Evolutionary conservation across 192 early-diverging fungal species (phyloP).

Genomic region (Diversispora epigaea): DNA sequence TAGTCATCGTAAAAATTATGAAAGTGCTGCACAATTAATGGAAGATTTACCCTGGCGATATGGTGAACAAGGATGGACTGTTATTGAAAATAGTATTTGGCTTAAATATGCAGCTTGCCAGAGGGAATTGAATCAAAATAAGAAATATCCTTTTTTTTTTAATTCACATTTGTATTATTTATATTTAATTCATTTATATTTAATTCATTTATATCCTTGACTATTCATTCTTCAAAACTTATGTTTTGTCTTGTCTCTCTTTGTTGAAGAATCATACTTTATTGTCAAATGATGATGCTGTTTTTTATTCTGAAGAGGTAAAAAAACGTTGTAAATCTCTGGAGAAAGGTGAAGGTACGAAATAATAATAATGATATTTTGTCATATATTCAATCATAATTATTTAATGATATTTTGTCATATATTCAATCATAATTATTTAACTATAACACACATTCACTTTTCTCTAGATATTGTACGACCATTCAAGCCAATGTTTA

Average conservation of each 20-base stretch:
- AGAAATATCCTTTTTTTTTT: conserved; percentile 44
- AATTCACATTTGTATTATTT: neutral
- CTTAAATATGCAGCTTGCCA: conserved; percentile 67
- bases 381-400: neutral
- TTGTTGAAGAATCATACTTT: conserved; percentile 51
- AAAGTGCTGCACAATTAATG: conserved; percentile 63
- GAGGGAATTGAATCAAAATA: conserved; percentile 50
- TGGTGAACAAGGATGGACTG: conserved; percentile 60
- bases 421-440: conserved; percentile 1
- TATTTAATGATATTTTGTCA: neutral
- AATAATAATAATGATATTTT: neutral
- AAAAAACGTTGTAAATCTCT: conserved; percentile 25
- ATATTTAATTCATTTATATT: neutral
- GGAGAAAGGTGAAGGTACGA: conserved; percentile 33
- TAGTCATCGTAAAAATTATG: conserved; percentile 57
- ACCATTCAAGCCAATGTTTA: conserved; percentile 56
- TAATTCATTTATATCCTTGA: neutral
- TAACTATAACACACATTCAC: conserved; percentile 30
- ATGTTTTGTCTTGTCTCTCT: conserved; percentile 48
- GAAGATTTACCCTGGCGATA: conserved; percentile 59
- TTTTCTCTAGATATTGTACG: conserved; percentile 45
- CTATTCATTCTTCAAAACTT: conserved; percentile 16
- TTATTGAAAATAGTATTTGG: conserved; percentile 64
- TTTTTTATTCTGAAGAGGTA: conserved; percentile 50
- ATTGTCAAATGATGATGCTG: conserved; percentile 45